phyloP scores from a whole-genome alignment of 352 stramenopile species.

The Phytophthora meadii region DNA sequence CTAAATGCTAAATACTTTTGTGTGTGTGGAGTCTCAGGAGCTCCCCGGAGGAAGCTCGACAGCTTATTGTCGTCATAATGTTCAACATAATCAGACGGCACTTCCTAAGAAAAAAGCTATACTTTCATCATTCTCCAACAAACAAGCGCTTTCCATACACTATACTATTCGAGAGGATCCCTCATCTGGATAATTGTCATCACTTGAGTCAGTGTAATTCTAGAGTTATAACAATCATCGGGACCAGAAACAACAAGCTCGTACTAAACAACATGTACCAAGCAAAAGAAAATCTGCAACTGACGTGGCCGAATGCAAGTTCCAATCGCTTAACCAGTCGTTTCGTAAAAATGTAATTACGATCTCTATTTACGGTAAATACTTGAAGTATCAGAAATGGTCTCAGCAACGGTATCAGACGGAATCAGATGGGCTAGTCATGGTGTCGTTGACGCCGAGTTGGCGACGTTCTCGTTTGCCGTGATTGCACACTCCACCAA shows the following conservation, averaged over 20 bases:
- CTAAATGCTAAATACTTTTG: neutral
- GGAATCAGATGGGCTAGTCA: neutral
- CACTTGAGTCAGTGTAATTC: slow-evolving; percentile 79
- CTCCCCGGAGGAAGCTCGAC: slow-evolving; percentile 34
- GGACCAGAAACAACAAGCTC: slow-evolving; percentile 9
- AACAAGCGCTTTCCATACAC: slow-evolving; percentile 6
- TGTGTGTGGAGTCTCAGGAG: slow-evolving; percentile 59
- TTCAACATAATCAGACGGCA: slow-evolving; percentile 81
- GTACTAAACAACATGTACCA: neutral
- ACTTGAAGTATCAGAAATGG: neutral
- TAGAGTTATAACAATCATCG: slow-evolving; percentile 59
- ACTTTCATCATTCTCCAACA: slow-evolving; percentile 68
- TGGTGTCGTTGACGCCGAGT: neutral
- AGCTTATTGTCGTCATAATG: slow-evolving; percentile 73
- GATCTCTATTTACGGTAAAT: neutral
- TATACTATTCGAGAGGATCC: slow-evolving; percentile 20
- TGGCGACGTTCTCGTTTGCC: neutral
- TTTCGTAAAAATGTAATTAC: slow-evolving; percentile 39
- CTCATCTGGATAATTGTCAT: slow-evolving; percentile 70
- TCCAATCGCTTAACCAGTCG: slow-evolving; percentile 23
- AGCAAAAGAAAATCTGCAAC: slow-evolving; percentile 15
- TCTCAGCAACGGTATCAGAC: slow-evolving; percentile 1
- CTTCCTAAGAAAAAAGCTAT: slow-evolving; percentile 75
- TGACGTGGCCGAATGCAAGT: neutral
- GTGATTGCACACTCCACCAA: neutral